Base-by-base conservation (phyloP, 139 green algal genomes). In the Chlamydomonas asymmetrica region DNA sequence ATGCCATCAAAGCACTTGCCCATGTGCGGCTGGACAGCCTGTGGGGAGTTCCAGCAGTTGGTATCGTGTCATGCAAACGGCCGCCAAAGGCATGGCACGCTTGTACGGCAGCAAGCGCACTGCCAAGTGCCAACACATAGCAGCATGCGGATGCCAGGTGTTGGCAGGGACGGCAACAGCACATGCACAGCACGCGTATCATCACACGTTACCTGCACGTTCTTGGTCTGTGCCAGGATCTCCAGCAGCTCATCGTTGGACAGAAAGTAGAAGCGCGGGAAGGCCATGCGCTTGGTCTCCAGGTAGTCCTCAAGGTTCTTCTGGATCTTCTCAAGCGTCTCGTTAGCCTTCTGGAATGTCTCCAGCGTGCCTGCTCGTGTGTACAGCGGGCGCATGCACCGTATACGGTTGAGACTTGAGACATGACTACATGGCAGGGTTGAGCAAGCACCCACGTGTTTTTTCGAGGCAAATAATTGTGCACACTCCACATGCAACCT, bases 1-100 rank as follows among this genome's bases (percentile, higher is more conserved):
- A 97, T 97, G 73, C 91, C 91, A 57, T 97, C 92, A 78, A 97
- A 97, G 87, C 91, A 96, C 82, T 95, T 95, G 67, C 84, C 88
- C 85, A 96, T 93, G 87, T 97, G 91, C 38, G 90, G 90, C 83
- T 96, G 92, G 43, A 96, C 92, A 2, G 92, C 91, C 80, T 94
- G 87, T 39, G 41, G 25, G 40, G 32, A 35, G n/a, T n/a, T n/a
- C n/a, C n/a, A n/a, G n/a, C n/a, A n/a, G n/a, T n/a, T n/a, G n/a
- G n/a, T n/a, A n/a, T n/a, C n/a, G n/a, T n/a, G n/a, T n/a, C n/a
- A n/a, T n/a, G n/a, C n/a, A n/a, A n/a, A n/a, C n/a, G n/a, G n/a
- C n/a, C n/a, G n/a, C n/a, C n/a, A n/a, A n/a, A n/a, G n/a, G n/a
- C n/a, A n/a, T n/a, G n/a, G n/a, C n/a, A n/a, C n/a, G n/a, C n/a